Base-by-base conservation (phyloP, 2,329 filamentous ascomycete species). In the Rutstroemia sydowiana region DNA sequence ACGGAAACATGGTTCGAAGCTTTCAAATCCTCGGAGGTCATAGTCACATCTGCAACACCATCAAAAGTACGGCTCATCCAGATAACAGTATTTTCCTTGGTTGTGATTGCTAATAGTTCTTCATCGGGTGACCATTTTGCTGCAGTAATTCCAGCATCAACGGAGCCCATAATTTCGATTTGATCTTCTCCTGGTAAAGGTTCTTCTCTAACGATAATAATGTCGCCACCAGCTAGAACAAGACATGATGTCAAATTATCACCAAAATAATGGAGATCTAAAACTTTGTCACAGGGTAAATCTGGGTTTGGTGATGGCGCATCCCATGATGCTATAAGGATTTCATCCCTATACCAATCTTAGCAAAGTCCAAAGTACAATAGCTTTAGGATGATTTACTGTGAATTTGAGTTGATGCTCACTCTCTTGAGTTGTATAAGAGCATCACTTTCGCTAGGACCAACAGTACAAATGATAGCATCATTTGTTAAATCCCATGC, bases 31-130 rank as follows among this genome's bases (percentile, higher is more conserved):
- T 91, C 88, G 0, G 74, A 66, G 0, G 79, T 81, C 68, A 97
- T 82, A 31, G 76, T 73, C 48, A 87, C 77, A 68, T 91, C 87
- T 31, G 86, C 81, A 39, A 95, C 82, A 52, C 84, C 85, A 61
- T 97, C 92, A 59, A 97, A 95, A 23, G 84, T 82, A 57, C 90
- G 80, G 51, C 90, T 95, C 92, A 98, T 96, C 65, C 95, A 88
- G 52, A 97, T 76, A 28, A 93, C 75, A 0, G 88, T 93, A 55
- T 84, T 77, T 37, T 82, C 84, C 63, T 84, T 83, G 16, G 93
- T 97, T 48, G 85, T 82, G 56, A 98, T 81, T 51, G 87, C 82
- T 41, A 98, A 73, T 16, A 97, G 75, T 67, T 97, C 92, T 65
- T 96, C 92, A 64, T 98, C 93, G 2, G 91, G 91, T 36, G 92